A percentile compares a stretch with the other conserved stretches of the same genome.
Evolutionary conservation across 768 basidiomycete species (phyloP).

Genomic region (Podaxis rugospora): DNA sequence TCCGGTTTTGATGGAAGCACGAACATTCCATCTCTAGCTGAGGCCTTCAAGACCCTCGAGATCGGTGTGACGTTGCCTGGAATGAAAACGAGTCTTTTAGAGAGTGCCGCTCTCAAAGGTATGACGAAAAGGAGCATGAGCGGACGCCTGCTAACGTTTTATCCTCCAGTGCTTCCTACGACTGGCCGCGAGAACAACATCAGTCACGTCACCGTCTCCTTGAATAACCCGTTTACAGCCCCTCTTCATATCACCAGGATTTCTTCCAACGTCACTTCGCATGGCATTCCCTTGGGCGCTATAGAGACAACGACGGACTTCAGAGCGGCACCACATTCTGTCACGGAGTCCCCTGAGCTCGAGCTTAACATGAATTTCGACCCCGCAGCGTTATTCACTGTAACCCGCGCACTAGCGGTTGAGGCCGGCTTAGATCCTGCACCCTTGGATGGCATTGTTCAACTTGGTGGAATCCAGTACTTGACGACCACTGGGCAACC

Average conservation of each 20-base stretch:
- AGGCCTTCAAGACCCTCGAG: conserved; percentile 58
- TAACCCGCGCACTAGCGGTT: conserved; percentile 63
- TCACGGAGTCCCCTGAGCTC: conserved; percentile 52
- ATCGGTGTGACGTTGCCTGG: conserved; percentile 57
- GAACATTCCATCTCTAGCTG: conserved; percentile 47
- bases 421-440: conserved; percentile 56
- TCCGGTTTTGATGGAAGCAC: conserved; percentile 59
- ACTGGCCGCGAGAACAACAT: conserved; percentile 62
- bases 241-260: conserved; percentile 54
- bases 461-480: conserved; percentile 64
- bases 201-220: conserved; percentile 55
- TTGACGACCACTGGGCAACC: conserved; percentile 32
- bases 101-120: conserved; percentile 53
- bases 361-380: conserved; percentile 65
- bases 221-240: conserved; percentile 67
- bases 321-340: conserved; percentile 44
- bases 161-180: conserved; percentile 48
- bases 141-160: not conserved
- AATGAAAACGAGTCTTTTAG: conserved; percentile 51
- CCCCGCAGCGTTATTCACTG: conserved; percentile 62
- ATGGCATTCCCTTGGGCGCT: conserved; percentile 57
- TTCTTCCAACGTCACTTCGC: conserved; percentile 54
- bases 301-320: conserved; percentile 54
- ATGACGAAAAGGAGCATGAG: not conserved
- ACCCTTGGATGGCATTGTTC: conserved; percentile 64